Percentiles rank a stretch among this genome's conserved stretches.
Evolutionary conservation across 768 basidiomycete species (phyloP).

Genomic region (Lactarius tabidus): DNA sequence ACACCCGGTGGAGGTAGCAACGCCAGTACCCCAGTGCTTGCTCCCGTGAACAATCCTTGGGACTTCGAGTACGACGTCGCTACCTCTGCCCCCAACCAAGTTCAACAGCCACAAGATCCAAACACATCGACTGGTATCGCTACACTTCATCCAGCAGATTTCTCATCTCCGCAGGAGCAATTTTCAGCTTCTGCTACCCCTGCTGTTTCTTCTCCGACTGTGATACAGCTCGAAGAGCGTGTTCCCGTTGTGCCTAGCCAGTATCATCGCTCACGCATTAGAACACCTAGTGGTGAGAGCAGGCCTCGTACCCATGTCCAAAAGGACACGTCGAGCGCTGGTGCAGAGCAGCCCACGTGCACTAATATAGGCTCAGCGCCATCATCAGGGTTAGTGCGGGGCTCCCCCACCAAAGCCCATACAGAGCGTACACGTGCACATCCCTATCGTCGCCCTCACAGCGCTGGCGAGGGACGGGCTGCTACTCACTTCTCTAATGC

Average conservation of each 20-base stretch:
- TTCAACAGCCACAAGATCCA: slow-evolving; percentile 20
- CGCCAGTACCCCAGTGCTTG: slow-evolving; percentile 23
- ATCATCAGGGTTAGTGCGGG: slow-evolving; percentile 20
- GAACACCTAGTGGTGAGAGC: slow-evolving; percentile 22
- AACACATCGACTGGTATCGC: slow-evolving; percentile 7
- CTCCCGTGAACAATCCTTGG: slow-evolving; percentile 24
- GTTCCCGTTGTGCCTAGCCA: slow-evolving; percentile 25
- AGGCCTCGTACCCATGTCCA: slow-evolving; percentile 17
- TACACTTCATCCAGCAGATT: slow-evolving; percentile 23
- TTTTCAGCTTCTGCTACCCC: slow-evolving; percentile 14
- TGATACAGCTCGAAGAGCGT: slow-evolving; percentile 27
- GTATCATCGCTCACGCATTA: slow-evolving; percentile 22
- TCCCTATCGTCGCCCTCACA: slow-evolving; percentile 25
- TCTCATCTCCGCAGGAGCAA: slow-evolving; percentile 19
- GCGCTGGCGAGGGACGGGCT: slow-evolving; percentile 11
- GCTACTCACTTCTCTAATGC: slow-evolving; percentile 6
- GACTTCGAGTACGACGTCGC: slow-evolving; percentile 24
- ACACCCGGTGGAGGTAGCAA: slow-evolving; percentile 25
- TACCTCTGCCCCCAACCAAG: slow-evolving; percentile 10
- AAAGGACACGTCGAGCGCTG: slow-evolving; percentile 15
- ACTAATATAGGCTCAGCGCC: slow-evolving; percentile 2
- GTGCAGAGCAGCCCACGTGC: slow-evolving; percentile 17
- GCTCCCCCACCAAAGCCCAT: slow-evolving; percentile 17
- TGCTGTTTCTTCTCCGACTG: slow-evolving; percentile 15
- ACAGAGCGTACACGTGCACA: slow-evolving; percentile 22